phyloP scores from a whole-genome alignment of 176 grass and related monocot genomes.

The Tillandsia leiboldiana region DNA sequence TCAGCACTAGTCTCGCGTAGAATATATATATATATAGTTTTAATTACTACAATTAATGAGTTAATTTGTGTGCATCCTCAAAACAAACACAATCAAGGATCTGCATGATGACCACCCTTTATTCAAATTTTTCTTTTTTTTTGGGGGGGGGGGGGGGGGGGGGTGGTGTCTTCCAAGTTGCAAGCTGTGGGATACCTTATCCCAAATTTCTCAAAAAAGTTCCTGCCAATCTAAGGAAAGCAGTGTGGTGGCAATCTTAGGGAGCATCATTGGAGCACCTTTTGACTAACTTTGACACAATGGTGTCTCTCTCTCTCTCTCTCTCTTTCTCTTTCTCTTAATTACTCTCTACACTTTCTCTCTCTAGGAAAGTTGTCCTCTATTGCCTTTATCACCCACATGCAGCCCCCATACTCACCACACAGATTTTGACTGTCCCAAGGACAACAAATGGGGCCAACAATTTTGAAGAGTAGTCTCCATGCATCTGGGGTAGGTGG shows the following conservation, averaged over 20 bases:
- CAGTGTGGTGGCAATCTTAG: slow-evolving; percentile 8
- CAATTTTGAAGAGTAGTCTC: neutral
- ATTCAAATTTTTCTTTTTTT: neutral
- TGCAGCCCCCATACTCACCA: slow-evolving; percentile 31
- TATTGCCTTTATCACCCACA: slow-evolving; percentile 54
- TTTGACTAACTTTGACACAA: slow-evolving; percentile 43
- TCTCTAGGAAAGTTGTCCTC: slow-evolving; percentile 37
- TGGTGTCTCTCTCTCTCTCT: slow-evolving; percentile 5
- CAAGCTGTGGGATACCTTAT: neutral
- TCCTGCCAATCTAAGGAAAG: neutral
- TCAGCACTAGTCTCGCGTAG: no score
- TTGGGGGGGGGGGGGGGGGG: neutral
- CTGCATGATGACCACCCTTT: no score
- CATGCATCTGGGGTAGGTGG: slow-evolving; percentile 27
- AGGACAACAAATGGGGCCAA: slow-evolving; percentile 26
- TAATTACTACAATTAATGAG: no score
- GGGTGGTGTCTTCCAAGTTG: neutral
- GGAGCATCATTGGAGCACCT: slow-evolving; percentile 44
- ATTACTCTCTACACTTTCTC: slow-evolving; percentile 4
- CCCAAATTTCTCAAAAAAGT: neutral
- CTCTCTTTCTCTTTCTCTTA: slow-evolving; percentile 5
- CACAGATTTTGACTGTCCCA: slow-evolving; percentile 34
- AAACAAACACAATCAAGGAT: no score
- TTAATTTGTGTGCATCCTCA: no score
- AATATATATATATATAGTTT: no score